Base-by-base conservation (phyloP, 2,329 filamentous ascomycete genomes). In the Fusarium sp. region DNA sequence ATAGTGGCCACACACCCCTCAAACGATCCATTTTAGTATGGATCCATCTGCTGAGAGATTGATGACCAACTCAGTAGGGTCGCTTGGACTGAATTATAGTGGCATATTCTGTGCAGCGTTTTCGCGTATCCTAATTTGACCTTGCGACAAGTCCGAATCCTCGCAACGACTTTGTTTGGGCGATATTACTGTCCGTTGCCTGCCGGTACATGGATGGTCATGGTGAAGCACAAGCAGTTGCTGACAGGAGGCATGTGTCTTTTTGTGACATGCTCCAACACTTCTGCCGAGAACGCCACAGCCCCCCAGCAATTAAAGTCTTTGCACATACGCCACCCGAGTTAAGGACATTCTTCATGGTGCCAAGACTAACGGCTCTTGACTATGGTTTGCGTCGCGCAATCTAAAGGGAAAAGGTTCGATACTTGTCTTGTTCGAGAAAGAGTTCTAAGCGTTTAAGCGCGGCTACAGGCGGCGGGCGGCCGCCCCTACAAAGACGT, bases 181-280 rank as follows among this genome's bases (percentile, higher is more conserved):
- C 14, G 48, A 72, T 60, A 41, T 41, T 37, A 27, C 48, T 62
- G 58, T 63, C 66, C 59, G 51, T 66, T 70, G 69, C 73, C 73
- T 74, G 72, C 71, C 73, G 72, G 69, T 54, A 74, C 68, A 72
- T 74, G 67, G 60, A 66, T 66, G 55, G 40, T 64, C 11, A 34
- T 23, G 60, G 48, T 45, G 71, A 70, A 66, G 54, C 55, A 66
- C 53, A 57, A 57, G 50, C 34, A 43, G 20, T 51, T 55, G 49
- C 58, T 68, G 50, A 66, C 51, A 63, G 67, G 45, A 57, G 54
- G 28, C 45, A 61, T 32, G 60, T 56, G 42, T 51, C 61, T 54
- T 42, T 66, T 53, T 71, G 59, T 63, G 72, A 69, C 69, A 72
- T 69, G 49, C 55, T 60, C 53, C 53, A 56, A 47, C 53, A 65